Evolutionary conservation across 148 eudicot species (phyloP).

Genomic region (Persicaria maculosa): DNA sequence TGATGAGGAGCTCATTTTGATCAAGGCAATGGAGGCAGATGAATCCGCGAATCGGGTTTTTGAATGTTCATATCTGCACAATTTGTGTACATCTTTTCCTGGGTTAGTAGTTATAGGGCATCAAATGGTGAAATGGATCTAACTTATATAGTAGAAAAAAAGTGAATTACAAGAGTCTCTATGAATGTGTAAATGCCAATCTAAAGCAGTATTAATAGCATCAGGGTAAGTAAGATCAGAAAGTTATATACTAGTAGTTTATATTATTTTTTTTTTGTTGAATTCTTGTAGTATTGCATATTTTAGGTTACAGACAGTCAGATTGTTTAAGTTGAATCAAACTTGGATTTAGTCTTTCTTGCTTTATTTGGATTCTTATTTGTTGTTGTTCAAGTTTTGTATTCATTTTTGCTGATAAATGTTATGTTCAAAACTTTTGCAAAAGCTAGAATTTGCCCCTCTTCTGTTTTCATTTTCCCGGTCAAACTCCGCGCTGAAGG

Average conservation of each 20-base stretch:
- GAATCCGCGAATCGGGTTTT: not conserved
- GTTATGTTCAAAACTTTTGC: not conserved
- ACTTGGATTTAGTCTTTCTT: not conserved
- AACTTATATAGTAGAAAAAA: conserved; percentile 5
- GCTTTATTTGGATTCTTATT: not conserved
- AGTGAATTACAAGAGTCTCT: not conserved
- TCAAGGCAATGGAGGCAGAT: not conserved
- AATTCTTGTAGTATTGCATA: conserved; percentile 3
- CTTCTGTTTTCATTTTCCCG: not conserved
- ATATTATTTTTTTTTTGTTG: not conserved
- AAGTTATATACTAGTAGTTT: not conserved
- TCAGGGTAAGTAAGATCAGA: not conserved
- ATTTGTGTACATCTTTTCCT: not conserved
- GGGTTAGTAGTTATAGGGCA: not conserved
- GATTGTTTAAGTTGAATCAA: conserved; percentile 4
- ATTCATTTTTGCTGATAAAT: not conserved
- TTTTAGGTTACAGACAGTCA: not conserved
- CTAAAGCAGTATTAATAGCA: not conserved
- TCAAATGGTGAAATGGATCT: conserved; percentile 4
- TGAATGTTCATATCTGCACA: not conserved
- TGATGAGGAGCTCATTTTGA: not conserved
- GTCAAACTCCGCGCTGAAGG: not conserved
- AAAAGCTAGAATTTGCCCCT: not conserved
- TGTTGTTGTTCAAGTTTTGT: not conserved
- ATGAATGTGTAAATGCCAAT: conserved; percentile 6